Evolutionary conservation across 2,329 filamentous ascomycete genomes (phyloP).

Genomic region (Diaporthe ampelina): DNA sequence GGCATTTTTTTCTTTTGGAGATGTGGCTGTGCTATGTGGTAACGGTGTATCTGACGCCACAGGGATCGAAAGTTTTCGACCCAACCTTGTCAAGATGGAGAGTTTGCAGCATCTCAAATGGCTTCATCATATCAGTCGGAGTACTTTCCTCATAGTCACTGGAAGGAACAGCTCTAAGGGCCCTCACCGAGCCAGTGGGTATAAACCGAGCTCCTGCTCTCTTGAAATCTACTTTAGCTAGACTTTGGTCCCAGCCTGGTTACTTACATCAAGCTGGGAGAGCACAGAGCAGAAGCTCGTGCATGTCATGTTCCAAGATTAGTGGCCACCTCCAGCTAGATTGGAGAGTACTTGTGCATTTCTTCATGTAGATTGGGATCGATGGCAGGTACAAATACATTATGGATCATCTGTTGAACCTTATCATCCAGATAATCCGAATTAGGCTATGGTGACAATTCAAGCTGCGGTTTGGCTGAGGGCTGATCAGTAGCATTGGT

Average conservation of each 20-base stretch:
- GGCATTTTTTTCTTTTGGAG: no score
- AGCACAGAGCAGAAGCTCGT: background rate
- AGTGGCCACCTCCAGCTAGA: no score
- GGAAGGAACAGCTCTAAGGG: background rate
- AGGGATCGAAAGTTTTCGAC: accelerated
- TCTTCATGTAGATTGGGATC: background rate
- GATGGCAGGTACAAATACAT: background rate
- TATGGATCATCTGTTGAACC: background rate
- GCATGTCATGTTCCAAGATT: no score
- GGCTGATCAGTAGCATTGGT: background rate
- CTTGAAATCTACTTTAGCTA: background rate
- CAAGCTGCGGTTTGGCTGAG: background rate
- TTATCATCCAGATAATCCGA: background rate
- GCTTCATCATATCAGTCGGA: background rate
- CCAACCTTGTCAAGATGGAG: background rate
- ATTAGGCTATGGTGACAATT: background rate
- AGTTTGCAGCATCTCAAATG: background rate
- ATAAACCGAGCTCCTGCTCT: no score
- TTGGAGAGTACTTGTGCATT: no score
- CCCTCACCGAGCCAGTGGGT: background rate
- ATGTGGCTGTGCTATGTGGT: no score
- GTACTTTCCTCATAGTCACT: background rate
- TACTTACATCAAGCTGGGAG: background rate
- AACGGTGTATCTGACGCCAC: no score
- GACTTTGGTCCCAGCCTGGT: background rate